phyloP scores from a whole-genome alignment of 306 rosid genomes.

The Castanopsis chinensis region DNA sequence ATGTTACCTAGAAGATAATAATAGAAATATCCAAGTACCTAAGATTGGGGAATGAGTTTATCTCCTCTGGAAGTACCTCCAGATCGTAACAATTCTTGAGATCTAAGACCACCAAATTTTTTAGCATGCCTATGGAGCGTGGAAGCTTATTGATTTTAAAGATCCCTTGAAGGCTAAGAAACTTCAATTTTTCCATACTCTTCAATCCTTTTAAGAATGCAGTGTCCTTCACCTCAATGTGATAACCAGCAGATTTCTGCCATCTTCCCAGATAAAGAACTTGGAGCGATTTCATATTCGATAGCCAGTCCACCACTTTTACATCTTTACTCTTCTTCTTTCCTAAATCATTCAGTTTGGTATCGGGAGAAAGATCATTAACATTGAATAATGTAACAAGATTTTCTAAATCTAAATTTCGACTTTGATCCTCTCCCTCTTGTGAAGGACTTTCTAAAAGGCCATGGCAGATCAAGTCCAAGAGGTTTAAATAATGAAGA shows the following conservation, averaged over 20 bases:
- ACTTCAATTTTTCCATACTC: constrained; percentile 12
- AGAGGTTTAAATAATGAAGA: too few relatives aligned
- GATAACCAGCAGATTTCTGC: constrained; percentile 14
- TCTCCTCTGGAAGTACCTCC: constrained; percentile 22
- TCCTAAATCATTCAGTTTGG: neutral
- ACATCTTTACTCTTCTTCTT: neutral
- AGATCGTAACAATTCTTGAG: constrained; percentile 32
- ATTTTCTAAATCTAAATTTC: neutral
- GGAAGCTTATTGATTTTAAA: constrained; percentile 19
- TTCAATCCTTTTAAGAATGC: constrained; percentile 10
- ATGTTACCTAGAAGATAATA: constrained; percentile 28
- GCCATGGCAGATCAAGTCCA: too few relatives aligned
- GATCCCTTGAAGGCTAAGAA: constrained; percentile 34
- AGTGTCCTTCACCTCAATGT: constrained; percentile 21
- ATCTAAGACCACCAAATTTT: constrained; percentile 24
- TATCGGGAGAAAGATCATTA: constrained; percentile 25
- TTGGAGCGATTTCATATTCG: neutral
- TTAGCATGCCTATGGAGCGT: neutral
- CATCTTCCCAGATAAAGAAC: constrained; percentile 31
- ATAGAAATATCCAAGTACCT: constrained; percentile 33
- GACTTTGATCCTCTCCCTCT: too few relatives aligned
- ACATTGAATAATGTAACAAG: neutral
- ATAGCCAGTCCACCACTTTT: constrained; percentile 6
- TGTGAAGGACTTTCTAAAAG: too few relatives aligned
- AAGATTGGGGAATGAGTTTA: constrained; percentile 12